Base-by-base conservation (phyloP, 441 rosid species). In the Erysimum pusillum region DNA sequence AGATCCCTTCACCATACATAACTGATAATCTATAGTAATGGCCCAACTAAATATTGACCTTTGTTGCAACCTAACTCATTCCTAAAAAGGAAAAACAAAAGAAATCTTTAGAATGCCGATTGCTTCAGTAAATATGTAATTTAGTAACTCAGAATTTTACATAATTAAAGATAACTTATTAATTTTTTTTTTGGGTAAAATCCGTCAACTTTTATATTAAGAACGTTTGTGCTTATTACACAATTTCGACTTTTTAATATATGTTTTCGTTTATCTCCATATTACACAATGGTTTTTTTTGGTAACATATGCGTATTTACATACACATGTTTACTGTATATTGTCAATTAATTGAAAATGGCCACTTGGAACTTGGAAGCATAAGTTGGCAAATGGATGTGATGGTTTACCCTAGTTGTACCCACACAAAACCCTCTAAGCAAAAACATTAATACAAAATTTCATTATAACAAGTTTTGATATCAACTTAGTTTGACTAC, bases 31-130 rank as follows among this genome's bases (percentile, higher is more conserved):
- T 74, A 22, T n/a, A 60, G 75, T 12, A 69, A 34, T 62, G 79
- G 58, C 59, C 63, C 75, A 76, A 69, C 75, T 76, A 62, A 22
- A 62, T 52, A 44, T 62, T 76, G 79, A 76, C 75, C 34, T 68
- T 32, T 35, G 58, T 76, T 76, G 59, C 59, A 63, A 70, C 80
- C 76, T 69, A 76, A 76, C 71, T 70, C 76, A 42, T 28, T 10
- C 44, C 36, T 63, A 63, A 3, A 14, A 69, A 41, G 41, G 59
- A 65, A 39, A 36, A 56, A 56, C 59, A 20, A 44, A 44, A 42
- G 48, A 74, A 14, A 20, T 12, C 35, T 63, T 63, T 42, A 52
- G 44, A 8, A 51, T 12, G 18, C 14, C 52, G 18, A 45, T 31
- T 53, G 42, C 11, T 34, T 56, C 45, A 11, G 18, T 34, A 34